Percentiles rank a stretch among this genome's conserved stretches.
phyloP scores from a whole-genome alignment of 306 rosid species.

The Prunus armeniaca region DNA sequence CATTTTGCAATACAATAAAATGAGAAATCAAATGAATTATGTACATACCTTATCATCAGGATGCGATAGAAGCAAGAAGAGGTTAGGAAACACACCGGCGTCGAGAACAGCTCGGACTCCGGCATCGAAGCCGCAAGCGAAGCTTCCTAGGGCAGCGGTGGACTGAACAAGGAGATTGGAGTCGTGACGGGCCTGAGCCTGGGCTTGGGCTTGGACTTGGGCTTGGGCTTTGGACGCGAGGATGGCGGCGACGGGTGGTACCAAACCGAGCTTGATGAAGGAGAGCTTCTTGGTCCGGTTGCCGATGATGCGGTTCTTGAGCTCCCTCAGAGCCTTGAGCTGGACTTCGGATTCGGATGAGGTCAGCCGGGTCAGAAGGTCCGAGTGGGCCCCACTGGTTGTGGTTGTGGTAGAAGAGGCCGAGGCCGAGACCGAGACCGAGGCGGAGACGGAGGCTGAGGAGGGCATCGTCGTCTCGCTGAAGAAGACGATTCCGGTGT shows the following conservation, averaged over 20 bases:
- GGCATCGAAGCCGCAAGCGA: conserved; percentile 81
- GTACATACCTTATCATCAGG: conserved; percentile 68
- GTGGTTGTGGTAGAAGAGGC: conserved; percentile 13
- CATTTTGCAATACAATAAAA: not conserved
- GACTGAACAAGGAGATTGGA: conserved; percentile 78
- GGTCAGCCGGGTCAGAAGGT: conserved; percentile 57
- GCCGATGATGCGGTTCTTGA: conserved; percentile 89
- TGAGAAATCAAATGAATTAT: conserved; percentile 1
- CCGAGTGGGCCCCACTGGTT: conserved; percentile 41
- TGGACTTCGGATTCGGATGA: conserved; percentile 59
- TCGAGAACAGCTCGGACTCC: conserved; percentile 90
- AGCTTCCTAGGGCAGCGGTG: conserved; percentile 85
- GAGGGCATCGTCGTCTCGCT: conserved; percentile 51
- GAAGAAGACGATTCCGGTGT: conserved; percentile 33
- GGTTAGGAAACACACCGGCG: conserved; percentile 62
- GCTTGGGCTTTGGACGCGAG: conserved; percentile 38
- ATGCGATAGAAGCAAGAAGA: conserved; percentile 59
- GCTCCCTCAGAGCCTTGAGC: conserved; percentile 80
- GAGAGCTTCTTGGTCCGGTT: conserved; percentile 92
- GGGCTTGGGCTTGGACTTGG: conserved; percentile 23
- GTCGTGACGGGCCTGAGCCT: conserved; percentile 28
- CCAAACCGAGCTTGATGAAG: conserved; percentile 79
- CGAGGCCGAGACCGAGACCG: not conserved
- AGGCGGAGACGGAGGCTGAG: conserved; percentile 18
- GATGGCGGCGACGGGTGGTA: conserved; percentile 63